phyloP scores from a whole-genome alignment of 768 basidiomycete genomes.

The Strobilomyces echinocephalus region DNA sequence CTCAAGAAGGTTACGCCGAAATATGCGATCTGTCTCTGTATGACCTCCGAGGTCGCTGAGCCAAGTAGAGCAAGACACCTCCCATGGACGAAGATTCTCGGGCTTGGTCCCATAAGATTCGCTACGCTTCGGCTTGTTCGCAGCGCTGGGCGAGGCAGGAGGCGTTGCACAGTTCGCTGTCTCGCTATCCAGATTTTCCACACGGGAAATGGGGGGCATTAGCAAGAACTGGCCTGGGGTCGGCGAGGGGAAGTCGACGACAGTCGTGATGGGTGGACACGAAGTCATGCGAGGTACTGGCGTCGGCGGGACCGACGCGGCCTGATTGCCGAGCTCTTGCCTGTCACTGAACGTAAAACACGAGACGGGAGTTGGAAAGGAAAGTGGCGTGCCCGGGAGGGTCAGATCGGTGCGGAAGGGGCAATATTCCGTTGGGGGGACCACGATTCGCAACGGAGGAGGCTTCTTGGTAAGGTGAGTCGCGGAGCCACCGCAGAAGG shows the following conservation, averaged over 20 bases:
- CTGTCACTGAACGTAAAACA: slow-evolving; percentile 23
- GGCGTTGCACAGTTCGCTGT: slow-evolving; percentile 12
- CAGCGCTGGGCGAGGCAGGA: slow-evolving; percentile 4
- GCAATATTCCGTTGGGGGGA: slow-evolving; percentile 32
- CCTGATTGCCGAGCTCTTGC: slow-evolving; percentile 11
- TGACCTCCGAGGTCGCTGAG: slow-evolving; percentile 30
- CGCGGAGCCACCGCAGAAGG: slow-evolving; percentile 7
- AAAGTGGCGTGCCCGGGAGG: slow-evolving; percentile 25
- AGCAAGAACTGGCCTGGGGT: slow-evolving; percentile 26
- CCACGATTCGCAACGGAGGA: slow-evolving; percentile 26
- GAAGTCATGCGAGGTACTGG: slow-evolving; percentile 6
- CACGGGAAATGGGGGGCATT: slow-evolving; percentile 23
- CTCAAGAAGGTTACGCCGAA: slow-evolving; percentile 20
- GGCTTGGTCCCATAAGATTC: slow-evolving; percentile 7
- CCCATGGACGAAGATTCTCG: slow-evolving; percentile 19
- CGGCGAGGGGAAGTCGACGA: slow-evolving; percentile 22
- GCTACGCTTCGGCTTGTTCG: slow-evolving; percentile 2
- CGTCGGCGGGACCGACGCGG: slow-evolving; percentile 4
- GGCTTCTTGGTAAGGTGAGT: slow-evolving; percentile 15
- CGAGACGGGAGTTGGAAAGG: slow-evolving; percentile 23
- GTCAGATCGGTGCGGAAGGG: slow-evolving; percentile 31
- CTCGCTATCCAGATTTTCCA: slow-evolving; percentile 7
- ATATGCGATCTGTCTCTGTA: slow-evolving; percentile 30
- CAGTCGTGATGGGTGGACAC: slow-evolving; percentile 3
- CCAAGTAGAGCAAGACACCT: slow-evolving; percentile 25